phyloP scores from a whole-genome alignment of 2,329 filamentous ascomycete genomes.

The Monosporascus sp. region DNA sequence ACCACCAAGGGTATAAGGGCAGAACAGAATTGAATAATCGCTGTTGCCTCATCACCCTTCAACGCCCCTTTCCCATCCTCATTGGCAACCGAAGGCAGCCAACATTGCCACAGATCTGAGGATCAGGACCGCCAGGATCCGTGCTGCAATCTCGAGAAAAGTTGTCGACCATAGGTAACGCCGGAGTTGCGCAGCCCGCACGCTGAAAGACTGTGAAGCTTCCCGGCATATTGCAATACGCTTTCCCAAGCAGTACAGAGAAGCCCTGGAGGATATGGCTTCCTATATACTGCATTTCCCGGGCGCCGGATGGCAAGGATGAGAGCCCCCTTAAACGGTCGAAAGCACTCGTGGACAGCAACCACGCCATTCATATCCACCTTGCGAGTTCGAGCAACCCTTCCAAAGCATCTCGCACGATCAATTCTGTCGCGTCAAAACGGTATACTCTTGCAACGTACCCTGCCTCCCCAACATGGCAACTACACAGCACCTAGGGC shows the following conservation, averaged over 20 bases:
- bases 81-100: too few species aligned
- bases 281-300: not conserved
- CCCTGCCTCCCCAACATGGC: not conserved
- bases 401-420: not conserved
- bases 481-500: not conserved
- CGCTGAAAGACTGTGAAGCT: not conserved
- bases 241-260: not conserved
- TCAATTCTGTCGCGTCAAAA: not conserved
- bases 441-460: not conserved
- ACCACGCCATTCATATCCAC: not conserved
- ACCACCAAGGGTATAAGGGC: too few species aligned
- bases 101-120: too few species aligned
- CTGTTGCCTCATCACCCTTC: too few species aligned
- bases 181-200: too few species aligned
- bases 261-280: not conserved
- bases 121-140: too few species aligned
- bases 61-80: too few species aligned
- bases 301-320: not conserved
- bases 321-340: not conserved
- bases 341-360: not conserved
- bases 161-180: too few species aligned
- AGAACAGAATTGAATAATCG: too few species aligned
- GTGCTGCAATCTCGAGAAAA: too few species aligned
- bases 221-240: not conserved
- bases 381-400: not conserved